Percentiles rank a stretch among this genome's conserved stretches.
Evolutionary conservation across 1,139 yeast genomes (phyloP).

Genomic region (Candida sp.): DNA sequence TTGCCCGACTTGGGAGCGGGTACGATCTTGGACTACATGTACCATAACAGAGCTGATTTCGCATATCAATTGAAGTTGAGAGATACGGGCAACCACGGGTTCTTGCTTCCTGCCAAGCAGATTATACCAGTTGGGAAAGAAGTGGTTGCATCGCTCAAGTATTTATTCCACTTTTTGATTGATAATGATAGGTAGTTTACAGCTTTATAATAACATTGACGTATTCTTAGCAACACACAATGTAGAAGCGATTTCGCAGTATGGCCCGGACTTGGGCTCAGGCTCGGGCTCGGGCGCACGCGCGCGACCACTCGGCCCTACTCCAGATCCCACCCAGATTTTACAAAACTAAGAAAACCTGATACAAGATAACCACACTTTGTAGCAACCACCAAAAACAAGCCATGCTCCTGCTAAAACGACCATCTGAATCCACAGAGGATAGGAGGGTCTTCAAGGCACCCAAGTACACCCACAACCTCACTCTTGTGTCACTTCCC

Average conservation of each 20-base stretch:
- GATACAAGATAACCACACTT: too few species aligned
- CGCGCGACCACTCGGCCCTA: neutral
- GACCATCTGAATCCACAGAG: neutral
- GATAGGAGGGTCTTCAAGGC: neutral
- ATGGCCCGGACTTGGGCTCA: neutral
- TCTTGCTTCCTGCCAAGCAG: conserved; percentile 71
- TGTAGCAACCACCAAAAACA: too few species aligned
- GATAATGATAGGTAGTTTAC: neutral
- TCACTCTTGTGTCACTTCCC: conserved; percentile 26
- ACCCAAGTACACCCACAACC: conserved; percentile 2
- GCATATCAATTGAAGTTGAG: conserved; percentile 84
- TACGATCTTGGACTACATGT: conserved; percentile 83
- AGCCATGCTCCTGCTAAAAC: neutral
- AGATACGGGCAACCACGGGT: conserved; percentile 86
- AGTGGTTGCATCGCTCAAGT: conserved; percentile 67
- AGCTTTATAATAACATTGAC: neutral
- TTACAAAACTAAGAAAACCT: too few species aligned
- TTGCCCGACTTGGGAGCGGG: conserved; percentile 82
- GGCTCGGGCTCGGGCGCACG: neutral
- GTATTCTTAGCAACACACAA: neutral
- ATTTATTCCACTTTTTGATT: conserved; percentile 37
- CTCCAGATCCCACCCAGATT: too few species aligned
- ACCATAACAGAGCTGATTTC: conserved; percentile 81
- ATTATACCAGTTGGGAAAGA: conserved; percentile 82
- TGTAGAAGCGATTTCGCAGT: neutral